These are phyloP conservation scores for Neofusicoccum cordaticola DNA, from an alignment of 2,329 filamentous ascomycete genomes.

Conservation along the genomic window DNA sequence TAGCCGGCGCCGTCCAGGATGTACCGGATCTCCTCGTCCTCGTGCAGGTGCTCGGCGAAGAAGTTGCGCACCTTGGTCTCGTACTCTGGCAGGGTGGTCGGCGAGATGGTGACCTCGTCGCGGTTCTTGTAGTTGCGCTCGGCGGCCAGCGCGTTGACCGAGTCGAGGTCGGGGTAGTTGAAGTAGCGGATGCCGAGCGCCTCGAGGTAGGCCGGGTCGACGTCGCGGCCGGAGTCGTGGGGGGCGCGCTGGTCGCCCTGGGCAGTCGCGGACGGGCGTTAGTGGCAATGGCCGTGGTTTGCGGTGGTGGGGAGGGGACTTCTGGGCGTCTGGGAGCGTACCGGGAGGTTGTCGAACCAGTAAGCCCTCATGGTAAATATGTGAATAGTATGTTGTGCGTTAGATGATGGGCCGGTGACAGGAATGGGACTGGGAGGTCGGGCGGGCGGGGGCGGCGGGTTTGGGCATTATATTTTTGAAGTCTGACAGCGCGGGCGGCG, in stretches of 20 bases:
- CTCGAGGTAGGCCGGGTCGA: slow-evolving; percentile 64
- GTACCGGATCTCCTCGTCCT: slow-evolving; percentile 98
- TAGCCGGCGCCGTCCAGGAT: slow-evolving; percentile 85
- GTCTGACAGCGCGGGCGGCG: not conserved
- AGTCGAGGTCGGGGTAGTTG: slow-evolving; percentile 60
- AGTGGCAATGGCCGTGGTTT: slow-evolving; percentile 21
- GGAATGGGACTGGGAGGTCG: not conserved
- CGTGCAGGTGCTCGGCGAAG: slow-evolving; percentile 93
- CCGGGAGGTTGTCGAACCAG: slow-evolving; percentile 66
- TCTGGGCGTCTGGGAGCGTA: slow-evolving; percentile 35
- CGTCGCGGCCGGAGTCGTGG: slow-evolving; percentile 76
- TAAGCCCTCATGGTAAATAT: slow-evolving; percentile 62
- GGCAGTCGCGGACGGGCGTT: not conserved
- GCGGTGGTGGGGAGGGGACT: not conserved
- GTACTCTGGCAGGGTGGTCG: slow-evolving; percentile 82
- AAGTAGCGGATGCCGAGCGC: slow-evolving; percentile 79
- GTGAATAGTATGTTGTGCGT: not conserved
- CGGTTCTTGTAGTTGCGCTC: slow-evolving; percentile 88
- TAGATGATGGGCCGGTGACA: not conserved
- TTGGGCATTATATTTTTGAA: slow-evolving; percentile 11
- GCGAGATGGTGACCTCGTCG: slow-evolving; percentile 88
- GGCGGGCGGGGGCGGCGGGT: not conserved
- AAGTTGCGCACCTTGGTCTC: slow-evolving; percentile 92
- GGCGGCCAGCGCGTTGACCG: slow-evolving; percentile 71
- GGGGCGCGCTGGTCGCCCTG: slow-evolving; percentile 91